These are phyloP conservation scores for Sporothrix variecibatus DNA, from an alignment of 2,329 filamentous ascomycete genomes.

Conservation along the genomic window DNA sequence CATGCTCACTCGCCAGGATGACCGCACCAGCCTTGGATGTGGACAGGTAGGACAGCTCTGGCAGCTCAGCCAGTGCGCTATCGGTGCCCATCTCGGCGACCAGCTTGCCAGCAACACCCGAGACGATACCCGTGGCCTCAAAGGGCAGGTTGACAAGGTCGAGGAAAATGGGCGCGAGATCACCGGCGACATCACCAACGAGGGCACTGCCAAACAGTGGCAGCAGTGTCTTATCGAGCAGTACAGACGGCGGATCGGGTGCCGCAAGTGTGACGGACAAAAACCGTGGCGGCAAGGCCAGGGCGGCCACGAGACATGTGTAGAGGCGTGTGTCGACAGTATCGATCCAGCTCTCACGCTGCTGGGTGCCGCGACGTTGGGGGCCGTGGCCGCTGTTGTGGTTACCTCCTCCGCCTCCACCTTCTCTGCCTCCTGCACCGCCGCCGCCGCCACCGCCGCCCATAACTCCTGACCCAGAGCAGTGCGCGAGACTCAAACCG, in stretches of 20 bases:
- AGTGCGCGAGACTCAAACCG: conserved; percentile 74
- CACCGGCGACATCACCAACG: conserved; percentile 71
- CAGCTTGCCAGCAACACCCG: conserved; percentile 82
- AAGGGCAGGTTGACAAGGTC: conserved; percentile 79
- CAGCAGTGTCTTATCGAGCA: conserved; percentile 70
- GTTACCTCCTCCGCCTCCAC: conserved; percentile 31
- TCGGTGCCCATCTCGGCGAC: conserved; percentile 65
- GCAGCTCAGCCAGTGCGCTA: conserved; percentile 44
- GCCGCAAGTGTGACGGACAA: conserved; percentile 73
- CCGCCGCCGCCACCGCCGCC: conserved; percentile 38
- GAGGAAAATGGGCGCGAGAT: conserved; percentile 82
- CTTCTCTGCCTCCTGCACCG: conserved; percentile 42
- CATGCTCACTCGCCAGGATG: conserved; percentile 74
- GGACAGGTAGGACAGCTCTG: conserved; percentile 87
- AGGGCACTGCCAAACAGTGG: conserved; percentile 70
- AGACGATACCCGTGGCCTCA: conserved; percentile 92
- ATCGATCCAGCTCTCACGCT: conserved; percentile 51
- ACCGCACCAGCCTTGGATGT: conserved; percentile 88
- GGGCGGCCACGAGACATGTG: conserved; percentile 61
- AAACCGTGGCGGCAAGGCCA: conserved; percentile 63
- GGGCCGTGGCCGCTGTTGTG: conserved; percentile 21
- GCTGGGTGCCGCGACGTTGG: conserved; percentile 26
- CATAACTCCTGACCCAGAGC: conserved; percentile 64
- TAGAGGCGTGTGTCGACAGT: conserved; percentile 65
- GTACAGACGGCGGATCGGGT: conserved; percentile 71